Evolutionary conservation across 23 red algal genomes (phyloP), one percentile per base, ranked within the genome.

Genomic region (Gracilaria domingensis): DNA sequence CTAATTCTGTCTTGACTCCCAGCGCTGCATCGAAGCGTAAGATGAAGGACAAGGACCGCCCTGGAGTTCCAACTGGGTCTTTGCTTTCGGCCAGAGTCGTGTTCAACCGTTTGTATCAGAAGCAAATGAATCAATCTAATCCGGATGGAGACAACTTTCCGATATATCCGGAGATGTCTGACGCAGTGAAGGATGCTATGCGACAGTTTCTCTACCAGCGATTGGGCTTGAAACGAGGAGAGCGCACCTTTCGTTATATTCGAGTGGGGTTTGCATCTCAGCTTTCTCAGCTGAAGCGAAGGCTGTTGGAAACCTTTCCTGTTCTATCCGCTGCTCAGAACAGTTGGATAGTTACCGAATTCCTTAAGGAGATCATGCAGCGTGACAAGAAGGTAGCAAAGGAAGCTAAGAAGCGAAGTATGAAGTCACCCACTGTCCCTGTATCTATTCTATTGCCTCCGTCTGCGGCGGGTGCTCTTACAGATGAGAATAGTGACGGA

Each of bases 371-470:
- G 24, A 25, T 1, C 24, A 28, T 67, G 62, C 62, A 67, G 24
- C 24, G 62, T 8, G 62, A 67, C 62, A 32, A 35, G 62, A 67
- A 67, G 33, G 26, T 25, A 4, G 33, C 24, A 35, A 35, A 67
- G 24, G 62, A 67, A 35, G 62, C 62, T 12, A 67, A 67, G 62
- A 67, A 67, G 62, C 62, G 51, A 55, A 55, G 18, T 55, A 14
- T 55, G 51, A 55, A 55, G 51, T 55, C 51, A 55, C 18, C 51
- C 8, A 16, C 51, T 55, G 51, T 18, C 18, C 51, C 51, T 20
- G 13, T 55, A 18, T 55, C 51, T 18, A 7, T 8, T 55, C 13
- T 55, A 7, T 1, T 55, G 51, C 51, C 17, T 20, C 9, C 9
- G 18, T 16, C 51, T 1, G 51, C 51, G 1, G 51, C 13, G 17